Conservation (phyloP, 306 rosid species). For the Inga oerstediana region DNA sequence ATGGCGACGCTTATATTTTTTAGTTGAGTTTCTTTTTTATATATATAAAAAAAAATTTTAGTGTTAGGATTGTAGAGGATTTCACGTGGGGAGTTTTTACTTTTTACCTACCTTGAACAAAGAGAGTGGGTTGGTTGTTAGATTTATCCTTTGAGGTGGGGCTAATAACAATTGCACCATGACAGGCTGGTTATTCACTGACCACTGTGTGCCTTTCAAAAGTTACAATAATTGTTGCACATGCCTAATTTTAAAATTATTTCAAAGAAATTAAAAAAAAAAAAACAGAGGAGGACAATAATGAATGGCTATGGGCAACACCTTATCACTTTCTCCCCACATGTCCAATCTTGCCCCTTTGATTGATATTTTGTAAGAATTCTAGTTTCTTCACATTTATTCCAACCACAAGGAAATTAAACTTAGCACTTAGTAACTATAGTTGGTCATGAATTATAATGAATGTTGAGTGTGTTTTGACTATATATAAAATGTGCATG, state of each 20-base stretch:
- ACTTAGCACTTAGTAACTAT: background rate
- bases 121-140: background rate
- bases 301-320: background rate
- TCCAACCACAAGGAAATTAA: background rate
- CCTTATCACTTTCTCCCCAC: background rate
- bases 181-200: constrained; percentile 50
- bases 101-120: background rate
- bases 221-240: constrained; percentile 20
- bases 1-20: too few species aligned
- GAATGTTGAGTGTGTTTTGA: background rate
- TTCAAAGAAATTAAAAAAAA: too few species aligned
- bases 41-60: too few species aligned
- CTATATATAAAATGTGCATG: background rate
- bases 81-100: too few species aligned
- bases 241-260: background rate
- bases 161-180: constrained; percentile 1
- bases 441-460: background rate
- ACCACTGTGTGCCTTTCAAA: constrained; percentile 16
- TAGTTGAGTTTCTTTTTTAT: too few species aligned
- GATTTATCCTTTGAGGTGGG: background rate
- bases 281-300: too few species aligned
- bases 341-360: background rate
- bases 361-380: background rate
- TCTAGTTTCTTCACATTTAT: background rate
- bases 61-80: too few species aligned